Evolutionary conservation across 179 eudicot species (phyloP).

Genomic region (Corrigiola litoralis): DNA sequence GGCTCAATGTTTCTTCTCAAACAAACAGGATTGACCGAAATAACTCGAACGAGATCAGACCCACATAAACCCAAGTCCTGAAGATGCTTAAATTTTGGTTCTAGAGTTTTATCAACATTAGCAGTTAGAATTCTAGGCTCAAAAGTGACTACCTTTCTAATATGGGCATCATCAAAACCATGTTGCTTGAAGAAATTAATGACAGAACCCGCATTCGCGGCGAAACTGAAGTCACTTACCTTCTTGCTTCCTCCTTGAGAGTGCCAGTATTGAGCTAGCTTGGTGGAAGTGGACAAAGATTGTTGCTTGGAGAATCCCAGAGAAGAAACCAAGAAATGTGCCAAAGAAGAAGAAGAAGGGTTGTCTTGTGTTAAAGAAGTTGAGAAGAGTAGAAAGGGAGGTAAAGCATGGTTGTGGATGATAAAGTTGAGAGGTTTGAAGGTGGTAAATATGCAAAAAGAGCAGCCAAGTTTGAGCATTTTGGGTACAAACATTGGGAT

Average conservation of each 20-base stretch:
- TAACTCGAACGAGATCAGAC: not conserved
- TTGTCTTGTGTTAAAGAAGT: not conserved
- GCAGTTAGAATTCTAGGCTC: not conserved
- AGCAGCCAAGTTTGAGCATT: too few species aligned
- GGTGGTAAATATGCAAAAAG: too few species aligned
- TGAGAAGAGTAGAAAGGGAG: conserved; percentile 2
- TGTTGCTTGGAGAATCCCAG: conserved; percentile 24
- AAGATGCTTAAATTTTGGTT: not conserved
- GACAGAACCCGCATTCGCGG: not conserved
- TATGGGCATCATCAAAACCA: conserved; percentile 3
- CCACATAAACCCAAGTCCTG: not conserved
- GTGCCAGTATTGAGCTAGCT: not conserved
- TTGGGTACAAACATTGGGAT: too few species aligned
- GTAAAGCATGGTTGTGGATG: conserved; percentile 2
- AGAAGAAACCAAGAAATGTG: conserved; percentile 16
- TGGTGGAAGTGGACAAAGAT: conserved; percentile 12
- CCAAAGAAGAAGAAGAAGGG: not conserved
- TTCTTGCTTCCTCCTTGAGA: not conserved
- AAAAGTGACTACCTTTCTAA: not conserved
- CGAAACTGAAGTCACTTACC: not conserved
- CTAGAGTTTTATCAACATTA: conserved; percentile 1
- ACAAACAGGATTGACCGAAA: not conserved
- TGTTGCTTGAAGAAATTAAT: not conserved
- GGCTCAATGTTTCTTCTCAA: not conserved
- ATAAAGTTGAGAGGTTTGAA: not conserved